These are phyloP conservation scores for Aurifilum marmelostoma DNA, from an alignment of 2,329 filamentous ascomycete species.

Conservation along the genomic window DNA sequence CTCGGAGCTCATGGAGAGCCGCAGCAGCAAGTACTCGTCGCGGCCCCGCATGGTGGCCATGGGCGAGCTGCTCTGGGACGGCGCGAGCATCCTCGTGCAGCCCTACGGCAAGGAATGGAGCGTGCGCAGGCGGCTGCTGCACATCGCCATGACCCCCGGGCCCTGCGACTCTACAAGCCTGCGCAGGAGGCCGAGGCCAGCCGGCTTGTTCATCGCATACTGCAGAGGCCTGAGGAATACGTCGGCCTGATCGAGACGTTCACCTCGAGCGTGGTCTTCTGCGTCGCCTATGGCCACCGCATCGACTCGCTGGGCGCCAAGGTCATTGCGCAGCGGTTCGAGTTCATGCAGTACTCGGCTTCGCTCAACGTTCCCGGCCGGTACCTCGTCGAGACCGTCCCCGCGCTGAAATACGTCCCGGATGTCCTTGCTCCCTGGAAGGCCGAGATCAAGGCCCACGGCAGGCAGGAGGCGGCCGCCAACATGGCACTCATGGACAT, in stretches of 20 bases:
- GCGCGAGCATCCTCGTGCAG: slow-evolving; percentile 50
- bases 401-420: slow-evolving; percentile 47
- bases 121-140: slow-evolving; percentile 45
- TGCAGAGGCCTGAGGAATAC: slow-evolving; percentile 45
- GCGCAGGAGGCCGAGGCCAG: slow-evolving; percentile 53
- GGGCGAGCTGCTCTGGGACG: slow-evolving; percentile 40
- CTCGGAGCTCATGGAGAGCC: slow-evolving; percentile 49
- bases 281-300: slow-evolving; percentile 54
- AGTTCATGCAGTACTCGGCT: slow-evolving; percentile 52
- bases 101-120: slow-evolving; percentile 53
- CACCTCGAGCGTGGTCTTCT: slow-evolving; percentile 53
- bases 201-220: slow-evolving; percentile 47
- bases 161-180: slow-evolving; percentile 48
- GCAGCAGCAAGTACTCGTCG: slow-evolving; percentile 42
- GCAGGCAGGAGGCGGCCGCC: slow-evolving; percentile 41
- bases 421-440: slow-evolving; percentile 51
- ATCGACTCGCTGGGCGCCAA: slow-evolving; percentile 51
- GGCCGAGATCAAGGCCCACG: slow-evolving; percentile 44
- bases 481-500: slow-evolving; percentile 47
- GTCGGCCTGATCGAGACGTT: slow-evolving; percentile 52
- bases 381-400: slow-evolving; percentile 51
- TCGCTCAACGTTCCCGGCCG: slow-evolving; percentile 50
- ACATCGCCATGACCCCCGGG: slow-evolving; percentile 49
- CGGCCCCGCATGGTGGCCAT: slow-evolving; percentile 33
- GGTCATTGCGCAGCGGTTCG: slow-evolving; percentile 50